Evolutionary conservation across 1,284 basidiomycete species (phyloP), one percentile per base, ranked within the genome.

Genomic region (Naganishia albida): DNA sequence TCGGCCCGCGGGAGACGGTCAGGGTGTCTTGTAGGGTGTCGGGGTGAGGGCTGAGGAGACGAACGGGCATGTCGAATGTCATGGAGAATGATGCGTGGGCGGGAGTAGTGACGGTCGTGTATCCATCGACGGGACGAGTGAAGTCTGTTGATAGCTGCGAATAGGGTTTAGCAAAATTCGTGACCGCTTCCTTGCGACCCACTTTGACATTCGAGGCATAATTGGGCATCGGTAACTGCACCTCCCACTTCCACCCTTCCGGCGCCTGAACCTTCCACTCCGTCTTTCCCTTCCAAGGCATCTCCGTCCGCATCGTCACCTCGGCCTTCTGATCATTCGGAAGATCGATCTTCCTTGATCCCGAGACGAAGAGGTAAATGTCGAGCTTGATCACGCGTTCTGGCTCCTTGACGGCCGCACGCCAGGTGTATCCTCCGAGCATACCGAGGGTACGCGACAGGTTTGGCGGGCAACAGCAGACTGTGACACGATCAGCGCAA

Each of bases 391-490:
- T 73, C 1, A 25, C 42, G 63, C 68, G 67, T n/a, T 40, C 44
- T 0, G 23, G 26, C 25, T 53, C 62, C 16, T 74, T 70, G 6
- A 72, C 63, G 8, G 57, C 42, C 1, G 64, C 70, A 7, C 65
- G 26, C 74, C 74, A 75, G 2, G 72, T 71, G 59, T 75, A 75
- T 28, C 73, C 74, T 26, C 74, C 74, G 13, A 75, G 64, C 67
- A 75, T 73, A 3, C 74, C 73, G n/a, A 75, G 66, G 2, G 71
- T 72, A 18, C 74, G 57, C 4, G 70, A 71, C 23, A 74, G 63
- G 59, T 74, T 74, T 13, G 73, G 73, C 15, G 74, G 74, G 53
- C 74, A 75, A 59, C 74, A 75, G 67, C 74, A 75, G 25, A 75
- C 72, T 72, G 42, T 7, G 20, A n/a, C 53, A 59, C 54, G 55